Evolutionary conservation across 148 eudicot genomes (phyloP), one percentile per base, ranked within the genome.

Genomic region (Pharnaceum exiguum): DNA sequence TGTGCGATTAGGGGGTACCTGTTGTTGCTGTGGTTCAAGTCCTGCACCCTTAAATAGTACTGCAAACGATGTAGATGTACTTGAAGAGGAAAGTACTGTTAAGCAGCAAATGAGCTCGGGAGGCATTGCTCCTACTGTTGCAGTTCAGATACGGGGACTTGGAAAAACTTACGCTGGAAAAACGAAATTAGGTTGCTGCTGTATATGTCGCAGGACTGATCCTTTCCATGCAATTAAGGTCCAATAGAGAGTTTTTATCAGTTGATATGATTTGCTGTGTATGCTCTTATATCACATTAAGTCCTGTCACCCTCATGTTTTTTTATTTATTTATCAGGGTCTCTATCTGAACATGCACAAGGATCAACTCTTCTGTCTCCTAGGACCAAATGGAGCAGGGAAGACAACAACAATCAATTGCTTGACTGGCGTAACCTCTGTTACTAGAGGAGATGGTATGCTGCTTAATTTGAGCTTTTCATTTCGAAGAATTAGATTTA

Each of bases 361-460:
- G 60, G 89, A 90, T 71, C 95, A 90, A 61, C 75, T 90, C 9
- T 90, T 90, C 46, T 90, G 95, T 62, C 95, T 90, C 59, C 77
- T 87, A 61, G 97, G 97, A 47, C 91, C 97, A 23, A 90, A 90
- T 78, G 97, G 97, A 69, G 97, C 97, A 35, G 97, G 97, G 42
- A 90, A 90, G 73, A 86, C 97, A 30, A 86, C 97, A 30, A 62
- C 77, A 9, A 86, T 90, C 33, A 86, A 75, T 73, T 90, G 97
- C 54, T 70, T 90, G 72, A 90, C 95, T 56, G 97, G 97, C 63
- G 75, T 84, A 50, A 68, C 77, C 30, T 79, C 97, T 8, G 89
- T 84, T 32, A 90, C 91, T 3, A 72, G 72, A 62, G 97, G 95
- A 80, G 95, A 90, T 67, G 95, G 95, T 87, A 82, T 59, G 51